Base-by-base conservation (phyloP, 805 yeast genomes). In the Candida vartiovaarae region DNA sequence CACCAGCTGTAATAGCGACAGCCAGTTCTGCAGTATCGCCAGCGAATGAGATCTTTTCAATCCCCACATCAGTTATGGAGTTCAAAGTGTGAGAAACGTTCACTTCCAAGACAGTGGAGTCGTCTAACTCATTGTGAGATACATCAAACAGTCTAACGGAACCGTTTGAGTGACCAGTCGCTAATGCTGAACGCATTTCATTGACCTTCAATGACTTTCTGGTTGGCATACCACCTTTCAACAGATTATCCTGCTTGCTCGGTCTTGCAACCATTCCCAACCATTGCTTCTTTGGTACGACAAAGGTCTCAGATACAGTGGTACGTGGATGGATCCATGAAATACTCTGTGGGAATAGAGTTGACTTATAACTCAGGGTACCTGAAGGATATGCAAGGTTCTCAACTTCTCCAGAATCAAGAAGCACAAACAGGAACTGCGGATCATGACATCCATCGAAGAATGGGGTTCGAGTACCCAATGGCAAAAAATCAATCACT, bases 111-210 rank as follows among this genome's bases (percentile, higher is more conserved):
- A 79, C 80, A 6, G 75, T 66, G 7, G 74, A 65, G 34, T 79
- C 80, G 44, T 73, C 79, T 6, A 80, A 55, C 48, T 86, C 96
- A 23, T 84, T 84, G 44, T 80, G 78, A 0, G 95, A 79, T 0
- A 88, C 82, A 63, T 91, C 95, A 80, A 89, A 82, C 8, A 91
- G 68, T 42, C 96, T 72, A 0, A 93, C 77, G 32, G 82, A 75
- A 0, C 97, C 98, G 59, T 83, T 83, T 32, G 80, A 76, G 57
- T 93, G 96, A 1, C 97, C 98, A 0, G 95, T 81, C 1, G 88
- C 80, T 35, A 90, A 67, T 9, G 75, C 76, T 3, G 82, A 76
- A 34, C 84, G 70, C 24, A 67, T 62, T 32, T 75, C 80, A 45
- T 64, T 64, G 2, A 72, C 66, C 40, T 80, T 72, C 34, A 72